These are phyloP conservation scores for Phytophthora hibernalis DNA, from an alignment of 352 stramenopile species.

Conservation along the genomic window DNA sequence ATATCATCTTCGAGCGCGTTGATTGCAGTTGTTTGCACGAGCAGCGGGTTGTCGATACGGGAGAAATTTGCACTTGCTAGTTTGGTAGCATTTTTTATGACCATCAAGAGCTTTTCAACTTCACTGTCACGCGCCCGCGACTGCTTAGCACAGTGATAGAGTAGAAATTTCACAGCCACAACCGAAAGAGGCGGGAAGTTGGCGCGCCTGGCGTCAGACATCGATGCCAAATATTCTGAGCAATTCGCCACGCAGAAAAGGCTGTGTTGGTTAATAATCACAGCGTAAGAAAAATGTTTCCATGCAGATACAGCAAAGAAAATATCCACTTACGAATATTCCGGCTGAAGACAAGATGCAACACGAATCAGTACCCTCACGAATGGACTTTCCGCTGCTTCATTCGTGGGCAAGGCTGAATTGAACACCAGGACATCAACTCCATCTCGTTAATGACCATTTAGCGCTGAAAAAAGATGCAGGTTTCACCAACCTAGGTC, in stretches of 20 bases:
- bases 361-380: constrained; percentile 42
- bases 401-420: constrained; percentile 21
- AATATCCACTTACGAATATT: constrained; percentile 51
- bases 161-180: constrained; percentile 43
- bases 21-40: constrained; percentile 21
- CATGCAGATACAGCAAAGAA: neutral
- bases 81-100: constrained; percentile 44
- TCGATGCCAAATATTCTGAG: constrained; percentile 44
- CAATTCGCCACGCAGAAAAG: constrained; percentile 55
- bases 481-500: constrained; percentile 46
- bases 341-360: constrained; percentile 31
- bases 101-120: constrained; percentile 36
- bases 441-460: neutral
- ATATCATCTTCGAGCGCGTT: constrained; percentile 41
- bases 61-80: constrained; percentile 39
- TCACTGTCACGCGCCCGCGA: constrained; percentile 40
- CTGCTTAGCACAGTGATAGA: constrained; percentile 50
- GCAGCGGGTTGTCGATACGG: constrained; percentile 8
- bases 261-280: constrained; percentile 9
- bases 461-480: neutral
- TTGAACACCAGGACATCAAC: constrained; percentile 1
- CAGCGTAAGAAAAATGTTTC: neutral
- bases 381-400: constrained; percentile 29
- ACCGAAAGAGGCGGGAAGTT: constrained; percentile 44
- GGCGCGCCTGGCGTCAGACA: constrained; percentile 32